phyloP scores from a whole-genome alignment of 2,329 filamentous ascomycete species.

The Aspergillus intermedius region DNA sequence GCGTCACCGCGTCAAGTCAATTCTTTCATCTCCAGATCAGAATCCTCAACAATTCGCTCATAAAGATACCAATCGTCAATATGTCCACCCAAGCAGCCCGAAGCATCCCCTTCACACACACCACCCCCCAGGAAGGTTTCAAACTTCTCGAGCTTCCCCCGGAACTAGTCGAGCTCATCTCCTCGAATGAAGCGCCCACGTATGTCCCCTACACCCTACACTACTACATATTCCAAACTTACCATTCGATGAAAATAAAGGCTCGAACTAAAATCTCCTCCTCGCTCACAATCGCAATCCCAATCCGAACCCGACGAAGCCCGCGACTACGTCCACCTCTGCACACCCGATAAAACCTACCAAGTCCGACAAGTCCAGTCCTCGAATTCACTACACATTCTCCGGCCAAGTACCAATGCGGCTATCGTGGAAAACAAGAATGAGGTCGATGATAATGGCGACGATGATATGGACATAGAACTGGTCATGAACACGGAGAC shows the following conservation, averaged over 20 bases:
- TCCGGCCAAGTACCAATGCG: conserved; percentile 33
- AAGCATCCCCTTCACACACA: conserved; percentile 36
- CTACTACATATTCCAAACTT: not conserved
- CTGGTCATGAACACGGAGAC: not conserved
- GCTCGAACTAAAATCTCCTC: conserved; percentile 39
- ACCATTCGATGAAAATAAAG: conserved; percentile 15
- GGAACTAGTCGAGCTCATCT: conserved; percentile 50
- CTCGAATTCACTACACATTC: conserved; percentile 56
- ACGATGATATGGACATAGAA: conserved; percentile 1
- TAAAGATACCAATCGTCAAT: not conserved
- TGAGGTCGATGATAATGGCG: conserved; percentile 18
- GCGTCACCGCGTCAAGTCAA: conserved; percentile 13
- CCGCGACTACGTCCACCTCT: conserved; percentile 49
- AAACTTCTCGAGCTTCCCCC: conserved; percentile 56
- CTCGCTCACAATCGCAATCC: conserved; percentile 17
- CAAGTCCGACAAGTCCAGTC: conserved; percentile 59
- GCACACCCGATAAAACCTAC: conserved; percentile 52
- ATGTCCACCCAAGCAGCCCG: conserved; percentile 36
- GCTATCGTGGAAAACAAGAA: conserved; percentile 15
- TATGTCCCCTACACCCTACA: conserved; percentile 14
- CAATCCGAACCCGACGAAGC: conserved; percentile 12
- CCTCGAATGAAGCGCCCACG: conserved; percentile 39
- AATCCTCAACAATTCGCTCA: not conserved
- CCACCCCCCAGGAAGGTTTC: conserved; percentile 46
- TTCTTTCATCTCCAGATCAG: not conserved